Percentiles rank a stretch among this genome's conserved stretches.
These are phyloP conservation scores for Teratosphaeriaceae sp. DNA, from an alignment of 2,329 filamentous ascomycete genomes.

Conservation along the genomic window DNA sequence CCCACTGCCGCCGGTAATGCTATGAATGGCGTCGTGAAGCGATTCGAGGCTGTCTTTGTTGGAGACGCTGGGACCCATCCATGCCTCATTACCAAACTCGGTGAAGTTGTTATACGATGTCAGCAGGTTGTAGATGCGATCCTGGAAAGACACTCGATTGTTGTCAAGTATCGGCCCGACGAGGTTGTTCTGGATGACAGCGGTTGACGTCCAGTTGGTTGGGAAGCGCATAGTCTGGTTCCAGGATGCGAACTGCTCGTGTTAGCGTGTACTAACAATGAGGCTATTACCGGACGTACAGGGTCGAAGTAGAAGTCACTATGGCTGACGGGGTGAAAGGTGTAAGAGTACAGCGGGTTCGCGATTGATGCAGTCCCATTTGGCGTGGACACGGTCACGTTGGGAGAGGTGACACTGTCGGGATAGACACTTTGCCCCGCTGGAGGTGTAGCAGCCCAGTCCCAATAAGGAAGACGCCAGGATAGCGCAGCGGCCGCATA, in stretches of 20 bases:
- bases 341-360: constrained; percentile 31
- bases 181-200: constrained; percentile 53
- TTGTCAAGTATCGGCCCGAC: constrained; percentile 49
- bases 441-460: constrained; percentile 38
- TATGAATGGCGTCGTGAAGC: constrained; percentile 44
- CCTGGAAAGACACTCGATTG: constrained; percentile 49
- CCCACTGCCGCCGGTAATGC: constrained; percentile 51
- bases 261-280: background rate
- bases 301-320: constrained; percentile 54
- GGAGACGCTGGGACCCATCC: constrained; percentile 36
- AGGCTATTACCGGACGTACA: constrained; percentile 40
- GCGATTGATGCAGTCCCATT: constrained; percentile 27
- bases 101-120: constrained; percentile 62
- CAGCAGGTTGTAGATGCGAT: constrained; percentile 60
- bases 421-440: constrained; percentile 30
- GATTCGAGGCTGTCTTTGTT: constrained; percentile 53
- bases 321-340: constrained; percentile 47
- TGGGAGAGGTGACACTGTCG: constrained; percentile 33
- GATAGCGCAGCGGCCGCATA: constrained; percentile 35
- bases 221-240: constrained; percentile 55
- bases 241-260: constrained; percentile 47
- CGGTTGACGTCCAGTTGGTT: constrained; percentile 33
- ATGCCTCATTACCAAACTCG: constrained; percentile 61
- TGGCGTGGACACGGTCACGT: constrained; percentile 30
- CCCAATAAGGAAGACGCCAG: constrained; percentile 43